A percentile compares a stretch with the other conserved stretches of the same genome.
phyloP scores from a whole-genome alignment of 371 early-diverging fungal species.

The Basidiobolus meristosporus region DNA sequence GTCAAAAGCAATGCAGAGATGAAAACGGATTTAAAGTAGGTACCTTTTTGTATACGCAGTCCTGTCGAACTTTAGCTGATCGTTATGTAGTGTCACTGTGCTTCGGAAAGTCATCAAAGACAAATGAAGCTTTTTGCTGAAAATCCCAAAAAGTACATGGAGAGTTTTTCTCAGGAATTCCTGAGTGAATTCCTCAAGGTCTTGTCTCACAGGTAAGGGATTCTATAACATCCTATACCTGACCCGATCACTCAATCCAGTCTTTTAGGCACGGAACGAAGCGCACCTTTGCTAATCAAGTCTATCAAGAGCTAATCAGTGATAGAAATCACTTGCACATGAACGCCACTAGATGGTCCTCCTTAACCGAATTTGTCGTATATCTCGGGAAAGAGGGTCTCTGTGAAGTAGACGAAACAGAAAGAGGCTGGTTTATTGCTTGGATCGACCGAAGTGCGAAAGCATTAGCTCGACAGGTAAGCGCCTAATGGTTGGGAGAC shows the following conservation, averaged over 20 bases:
- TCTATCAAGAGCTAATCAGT: slow-evolving; percentile 88
- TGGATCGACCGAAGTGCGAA: slow-evolving; percentile 88
- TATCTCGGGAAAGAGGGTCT: slow-evolving; percentile 70
- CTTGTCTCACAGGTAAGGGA: slow-evolving; percentile 35
- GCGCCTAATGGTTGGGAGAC: not conserved
- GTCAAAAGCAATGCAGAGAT: slow-evolving; percentile 82
- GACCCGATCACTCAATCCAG: not conserved
- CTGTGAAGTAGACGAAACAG: slow-evolving; percentile 73
- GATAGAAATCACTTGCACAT: slow-evolving; percentile 86
- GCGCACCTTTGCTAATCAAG: slow-evolving; percentile 72
- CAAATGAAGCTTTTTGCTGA: slow-evolving; percentile 82
- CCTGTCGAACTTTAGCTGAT: not conserved
- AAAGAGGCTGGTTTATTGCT: slow-evolving; percentile 71
- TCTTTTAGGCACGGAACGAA: slow-evolving; percentile 51
- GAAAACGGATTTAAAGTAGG: slow-evolving; percentile 84
- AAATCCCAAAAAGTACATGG: slow-evolving; percentile 44
- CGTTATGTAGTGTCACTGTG: slow-evolving; percentile 49
- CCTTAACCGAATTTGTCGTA: slow-evolving; percentile 69
- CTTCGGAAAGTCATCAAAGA: slow-evolving; percentile 82
- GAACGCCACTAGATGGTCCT: slow-evolving; percentile 86
- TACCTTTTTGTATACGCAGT: not conserved
- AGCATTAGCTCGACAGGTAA: slow-evolving; percentile 47
- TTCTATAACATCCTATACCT: not conserved
- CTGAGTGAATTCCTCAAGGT: slow-evolving; percentile 43
- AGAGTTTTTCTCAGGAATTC: slow-evolving; percentile 54